Percentiles rank a stretch among this genome's conserved stretches.
phyloP scores from a whole-genome alignment of 164 flowering plant genomes.

The Litsea cubeba region DNA sequence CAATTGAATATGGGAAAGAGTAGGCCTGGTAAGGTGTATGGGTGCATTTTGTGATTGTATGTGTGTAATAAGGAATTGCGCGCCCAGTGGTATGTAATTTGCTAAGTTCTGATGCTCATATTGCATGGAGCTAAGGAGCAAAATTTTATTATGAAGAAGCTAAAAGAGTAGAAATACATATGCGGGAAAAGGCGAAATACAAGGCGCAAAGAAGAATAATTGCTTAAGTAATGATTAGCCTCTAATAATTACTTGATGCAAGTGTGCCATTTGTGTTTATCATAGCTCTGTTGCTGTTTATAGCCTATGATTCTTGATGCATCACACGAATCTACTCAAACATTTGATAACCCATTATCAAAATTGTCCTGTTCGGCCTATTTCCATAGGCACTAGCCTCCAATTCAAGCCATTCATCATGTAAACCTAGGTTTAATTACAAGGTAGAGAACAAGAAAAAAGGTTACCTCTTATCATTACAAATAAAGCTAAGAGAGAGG shows the following conservation, averaged over 20 bases:
- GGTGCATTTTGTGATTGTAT: no score
- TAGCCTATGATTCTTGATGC: not conserved
- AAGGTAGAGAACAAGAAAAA: slow-evolving; percentile 2
- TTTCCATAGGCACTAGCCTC: not conserved
- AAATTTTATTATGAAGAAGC: no score
- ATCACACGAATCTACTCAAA: not conserved
- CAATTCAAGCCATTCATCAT: not conserved
- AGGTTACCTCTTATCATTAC: not conserved
- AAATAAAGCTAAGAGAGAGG: not conserved
- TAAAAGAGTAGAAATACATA: no score
- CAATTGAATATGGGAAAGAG: not conserved
- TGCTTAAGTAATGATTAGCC: no score
- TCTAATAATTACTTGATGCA: no score
- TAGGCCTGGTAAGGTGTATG: not conserved
- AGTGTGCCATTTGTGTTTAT: no score
- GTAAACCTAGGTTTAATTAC: not conserved
- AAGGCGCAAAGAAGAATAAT: no score
- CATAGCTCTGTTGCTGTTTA: no score
- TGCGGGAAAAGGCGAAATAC: no score
- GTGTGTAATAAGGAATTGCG: not conserved
- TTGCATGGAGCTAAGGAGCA: no score
- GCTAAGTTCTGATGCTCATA: no score
- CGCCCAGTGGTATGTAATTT: no score
- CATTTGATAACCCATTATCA: not conserved
- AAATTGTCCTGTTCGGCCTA: not conserved